Evolutionary conservation across 768 basidiomycete species (phyloP).

Genomic region (Vishniacozyma victoriae): DNA sequence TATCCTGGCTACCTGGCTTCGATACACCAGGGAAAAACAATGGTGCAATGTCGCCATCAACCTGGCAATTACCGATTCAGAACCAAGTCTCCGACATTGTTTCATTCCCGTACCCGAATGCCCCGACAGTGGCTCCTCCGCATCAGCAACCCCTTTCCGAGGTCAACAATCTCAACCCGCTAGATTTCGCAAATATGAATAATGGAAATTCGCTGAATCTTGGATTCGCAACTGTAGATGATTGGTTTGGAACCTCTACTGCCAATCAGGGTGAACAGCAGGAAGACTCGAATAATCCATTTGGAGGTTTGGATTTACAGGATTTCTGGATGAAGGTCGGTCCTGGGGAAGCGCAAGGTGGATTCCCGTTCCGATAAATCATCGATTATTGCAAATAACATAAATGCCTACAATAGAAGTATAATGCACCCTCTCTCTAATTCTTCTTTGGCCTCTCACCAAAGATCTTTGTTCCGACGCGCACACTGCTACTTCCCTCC

Average conservation of each 20-base stretch:
- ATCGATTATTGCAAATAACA: neutral
- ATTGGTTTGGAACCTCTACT: conserved; percentile 25
- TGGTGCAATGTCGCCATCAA: neutral
- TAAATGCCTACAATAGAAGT: too few relatives aligned
- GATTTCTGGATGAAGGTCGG: conserved; percentile 42
- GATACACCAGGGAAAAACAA: neutral
- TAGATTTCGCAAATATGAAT: neutral
- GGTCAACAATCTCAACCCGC: conserved; percentile 2
- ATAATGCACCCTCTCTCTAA: conserved; percentile 4
- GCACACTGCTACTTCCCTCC: conserved; percentile 77
- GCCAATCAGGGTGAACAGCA: neutral
- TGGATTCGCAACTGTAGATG: conserved; percentile 27
- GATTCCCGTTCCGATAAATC: conserved; percentile 32
- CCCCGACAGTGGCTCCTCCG: conserved; percentile 15
- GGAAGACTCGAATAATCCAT: conserved; percentile 1
- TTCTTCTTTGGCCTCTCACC: conserved; percentile 62
- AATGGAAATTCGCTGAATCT: conserved; percentile 12
- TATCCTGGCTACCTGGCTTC: too few relatives aligned
- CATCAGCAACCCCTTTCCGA: conserved; percentile 25
- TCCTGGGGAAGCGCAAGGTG: conserved; percentile 40
- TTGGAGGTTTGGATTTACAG: conserved; percentile 28
- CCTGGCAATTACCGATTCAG: conserved; percentile 3
- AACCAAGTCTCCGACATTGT: neutral
- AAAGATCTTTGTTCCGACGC: conserved; percentile 88
- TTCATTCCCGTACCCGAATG: conserved; percentile 18